A percentile compares a stretch with the other conserved stretches of the same genome.
These are phyloP conservation scores for Novymonas esmeraldas DNA, from an alignment of 208 protist species.

Conservation along the genomic window DNA sequence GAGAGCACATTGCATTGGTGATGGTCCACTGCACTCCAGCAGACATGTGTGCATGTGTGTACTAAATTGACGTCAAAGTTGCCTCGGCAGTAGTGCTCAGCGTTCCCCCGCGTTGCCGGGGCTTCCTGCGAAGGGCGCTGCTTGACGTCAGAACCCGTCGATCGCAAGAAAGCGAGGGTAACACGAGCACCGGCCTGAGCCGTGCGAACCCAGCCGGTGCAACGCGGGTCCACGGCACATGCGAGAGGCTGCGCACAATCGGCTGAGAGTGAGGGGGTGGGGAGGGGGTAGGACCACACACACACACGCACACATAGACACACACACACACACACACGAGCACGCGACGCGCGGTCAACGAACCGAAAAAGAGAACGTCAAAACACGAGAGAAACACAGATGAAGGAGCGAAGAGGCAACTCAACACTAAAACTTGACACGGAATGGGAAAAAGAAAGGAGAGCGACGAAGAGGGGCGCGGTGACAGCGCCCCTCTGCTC, in stretches of 20 bases:
- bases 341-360: too few species aligned
- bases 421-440: too few species aligned
- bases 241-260: neutral
- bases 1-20: too few species aligned
- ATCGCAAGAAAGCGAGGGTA: neutral
- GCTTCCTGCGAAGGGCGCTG: slow-evolving; percentile 1
- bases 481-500: neutral
- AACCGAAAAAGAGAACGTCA: neutral
- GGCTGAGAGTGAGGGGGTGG: neutral
- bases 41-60: too few species aligned
- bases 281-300: neutral
- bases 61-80: too few species aligned
- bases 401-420: neutral
- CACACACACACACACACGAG: neutral
- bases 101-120: neutral
- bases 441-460: neutral
- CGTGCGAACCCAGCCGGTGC: too few species aligned
- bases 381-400: neutral
- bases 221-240: neutral
- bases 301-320: neutral
- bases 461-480: slow-evolving; percentile 3
- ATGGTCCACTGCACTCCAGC: too few species aligned
- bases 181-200: too few species aligned
- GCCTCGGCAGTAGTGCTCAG: too few species aligned
- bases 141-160: slow-evolving; percentile 5